phyloP scores from a whole-genome alignment of 495 filamentous ascomycete species.

The Massariosphaeria phaeospora region DNA sequence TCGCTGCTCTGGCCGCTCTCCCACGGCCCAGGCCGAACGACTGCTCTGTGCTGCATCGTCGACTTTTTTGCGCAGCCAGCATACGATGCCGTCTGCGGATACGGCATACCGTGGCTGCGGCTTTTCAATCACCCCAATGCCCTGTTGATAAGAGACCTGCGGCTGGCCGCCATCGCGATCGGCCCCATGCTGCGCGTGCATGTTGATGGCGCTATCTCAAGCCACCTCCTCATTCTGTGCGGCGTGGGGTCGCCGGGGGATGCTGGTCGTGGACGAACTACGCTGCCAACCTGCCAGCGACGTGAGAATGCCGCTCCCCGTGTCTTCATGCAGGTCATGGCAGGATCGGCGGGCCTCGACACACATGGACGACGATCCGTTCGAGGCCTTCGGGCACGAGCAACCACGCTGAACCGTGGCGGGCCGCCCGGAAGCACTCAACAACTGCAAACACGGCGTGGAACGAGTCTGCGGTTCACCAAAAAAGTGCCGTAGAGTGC shows the following conservation, averaged over 20 bases:
- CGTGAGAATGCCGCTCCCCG: slow-evolving; percentile 10
- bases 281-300: not conserved
- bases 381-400: not conserved
- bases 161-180: slow-evolving; percentile 13
- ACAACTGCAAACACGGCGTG: not conserved
- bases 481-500: not conserved
- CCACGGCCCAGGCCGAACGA: slow-evolving; percentile 1
- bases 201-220: slow-evolving; percentile 2
- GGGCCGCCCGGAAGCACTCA: not conserved
- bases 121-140: not conserved
- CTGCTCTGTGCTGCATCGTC: slow-evolving; percentile 12
- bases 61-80: not conserved
- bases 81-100: not conserved
- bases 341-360: not conserved
- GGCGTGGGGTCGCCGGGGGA: slow-evolving; percentile 4
- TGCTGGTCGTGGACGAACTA: not conserved
- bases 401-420: not conserved
- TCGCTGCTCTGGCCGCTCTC: slow-evolving; percentile 9
- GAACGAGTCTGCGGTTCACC: not conserved
- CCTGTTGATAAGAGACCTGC: not conserved
- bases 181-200: slow-evolving; percentile 12
- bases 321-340: slow-evolving; percentile 26
- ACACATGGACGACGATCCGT: not conserved
- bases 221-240: slow-evolving; percentile 20
- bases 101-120: not conserved